Conservation (phyloP, 257 asterid species). For the Solanum arcanum region DNA sequence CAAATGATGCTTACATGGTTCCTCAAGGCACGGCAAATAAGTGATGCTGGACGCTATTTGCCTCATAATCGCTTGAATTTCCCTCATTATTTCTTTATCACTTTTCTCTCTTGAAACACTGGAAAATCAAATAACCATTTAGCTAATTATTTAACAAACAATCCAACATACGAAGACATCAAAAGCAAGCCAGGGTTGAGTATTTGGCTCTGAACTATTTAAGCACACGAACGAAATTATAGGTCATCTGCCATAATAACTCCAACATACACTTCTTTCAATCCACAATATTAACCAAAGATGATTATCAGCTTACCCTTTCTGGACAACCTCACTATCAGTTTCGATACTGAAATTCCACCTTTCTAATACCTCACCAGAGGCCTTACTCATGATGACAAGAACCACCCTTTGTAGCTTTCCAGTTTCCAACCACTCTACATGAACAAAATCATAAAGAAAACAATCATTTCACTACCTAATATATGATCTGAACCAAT, state of each 20-base stretch:
- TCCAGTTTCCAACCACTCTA: conserved; percentile 96
- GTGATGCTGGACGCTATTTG: conserved; percentile 96
- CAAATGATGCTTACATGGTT: conserved; percentile 48
- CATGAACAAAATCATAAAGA: not conserved
- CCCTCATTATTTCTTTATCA: conserved; percentile 93
- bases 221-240: not conserved
- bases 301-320: conserved; percentile 41
- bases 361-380: conserved; percentile 87
- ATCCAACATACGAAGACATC: not conserved
- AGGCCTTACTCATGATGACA: conserved; percentile 85
- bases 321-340: conserved; percentile 73
- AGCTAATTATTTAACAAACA: not conserved
- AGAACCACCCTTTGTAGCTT: conserved; percentile 81
- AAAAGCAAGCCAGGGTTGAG: not conserved
- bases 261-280: not conserved
- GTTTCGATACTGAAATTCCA: conserved; percentile 93
- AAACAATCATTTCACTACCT: not conserved
- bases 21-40: conserved; percentile 92
- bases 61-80: conserved; percentile 95
- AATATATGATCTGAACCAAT: not conserved
- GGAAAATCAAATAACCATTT: not conserved
- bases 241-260: not conserved
- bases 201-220: not conserved
- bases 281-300: not conserved
- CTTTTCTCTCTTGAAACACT: conserved; percentile 86